Evolutionary conservation across 192 early-diverging fungal genomes (phyloP).

Genomic region (Umbelopsis vinacea): DNA sequence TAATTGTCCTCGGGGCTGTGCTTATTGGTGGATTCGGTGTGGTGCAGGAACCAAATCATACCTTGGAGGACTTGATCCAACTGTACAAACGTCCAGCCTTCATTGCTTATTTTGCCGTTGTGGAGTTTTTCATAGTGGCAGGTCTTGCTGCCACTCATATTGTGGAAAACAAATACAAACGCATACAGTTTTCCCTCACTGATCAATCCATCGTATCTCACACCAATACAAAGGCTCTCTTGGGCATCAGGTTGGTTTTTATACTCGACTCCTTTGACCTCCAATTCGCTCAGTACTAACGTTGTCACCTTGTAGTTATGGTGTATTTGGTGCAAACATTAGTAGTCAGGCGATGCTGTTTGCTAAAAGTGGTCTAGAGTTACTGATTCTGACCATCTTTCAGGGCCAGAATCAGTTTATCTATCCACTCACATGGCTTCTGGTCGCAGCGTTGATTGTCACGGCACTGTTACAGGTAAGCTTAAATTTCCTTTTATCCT

Average conservation of each 20-base stretch:
- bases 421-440: conserved; percentile 70
- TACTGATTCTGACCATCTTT: conserved; percentile 64
- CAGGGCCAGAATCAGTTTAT: conserved; percentile 71
- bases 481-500: no score
- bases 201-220: conserved; percentile 7
- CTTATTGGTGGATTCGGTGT: conserved; percentile 78
- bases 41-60: conserved; percentile 74
- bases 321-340: conserved; percentile 72
- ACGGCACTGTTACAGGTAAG: conserved; percentile 63
- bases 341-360: conserved; percentile 78
- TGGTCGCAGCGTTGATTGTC: conserved; percentile 65
- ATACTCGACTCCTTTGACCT: no score
- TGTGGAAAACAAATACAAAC: conserved; percentile 33
- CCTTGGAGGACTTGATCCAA: conserved; percentile 67
- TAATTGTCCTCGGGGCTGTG: conserved; percentile 69
- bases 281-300: not conserved
- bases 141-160: conserved; percentile 56
- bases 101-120: conserved; percentile 65
- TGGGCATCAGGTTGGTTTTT: not conserved
- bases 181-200: not conserved
- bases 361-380: conserved; percentile 79
- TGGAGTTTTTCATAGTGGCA: conserved; percentile 52
- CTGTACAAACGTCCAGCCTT: conserved; percentile 73
- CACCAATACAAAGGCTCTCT: not conserved
- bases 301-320: conserved; percentile 46